Base-by-base conservation (phyloP, 805 yeast species). In the Brettanomyces anomalus region DNA sequence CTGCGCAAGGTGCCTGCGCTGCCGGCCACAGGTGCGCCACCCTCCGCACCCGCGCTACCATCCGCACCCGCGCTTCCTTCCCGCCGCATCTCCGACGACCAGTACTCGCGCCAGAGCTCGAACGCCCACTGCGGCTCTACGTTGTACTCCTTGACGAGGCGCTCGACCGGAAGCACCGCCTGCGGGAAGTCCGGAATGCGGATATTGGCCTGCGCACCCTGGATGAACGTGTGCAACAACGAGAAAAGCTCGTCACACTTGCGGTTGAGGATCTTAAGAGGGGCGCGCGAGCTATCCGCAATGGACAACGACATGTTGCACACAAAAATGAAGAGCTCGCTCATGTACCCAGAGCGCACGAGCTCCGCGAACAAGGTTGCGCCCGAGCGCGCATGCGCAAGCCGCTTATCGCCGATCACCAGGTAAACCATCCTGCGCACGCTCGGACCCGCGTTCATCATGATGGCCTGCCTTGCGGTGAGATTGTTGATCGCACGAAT, bases 221-320 rank as follows among this genome's bases (percentile, higher is more conserved):
- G 79, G 24, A 73, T 67, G 49, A 74, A 80, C 18, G 85, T 76
- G 61, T 80, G 83, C 20, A 85, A 57, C n/a, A 86, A 71, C 1
- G 79, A 70, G 10, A 70, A 68, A 45, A 85, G 61, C 48, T 87
- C 95, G 55, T 89, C 97, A 48, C 74, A 75, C 46, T 79, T 72
- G 41, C 75, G 72, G 0, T 93, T 77, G 41, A 87, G 59, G 18
- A 87, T 77, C 55, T 89, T 89, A 53, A 83, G 74, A 4, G 65
- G 64, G 4, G 51, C 55, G 49, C 79, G 83, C 5, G 49, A 42
- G 3, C 42, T 44, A 3, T 39, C 42, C 5, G 60, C 59, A 10
- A 72, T 60, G 31, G 72, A 61, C 13, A 62, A 66, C 34, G 64
- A 60, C 49, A 71, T 65, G 44, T 68, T 74, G 57, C 79, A 71